These are phyloP conservation scores for Globisporangium recalcitrans DNA, from an alignment of 352 stramenopile genomes.

Conservation along the genomic window DNA sequence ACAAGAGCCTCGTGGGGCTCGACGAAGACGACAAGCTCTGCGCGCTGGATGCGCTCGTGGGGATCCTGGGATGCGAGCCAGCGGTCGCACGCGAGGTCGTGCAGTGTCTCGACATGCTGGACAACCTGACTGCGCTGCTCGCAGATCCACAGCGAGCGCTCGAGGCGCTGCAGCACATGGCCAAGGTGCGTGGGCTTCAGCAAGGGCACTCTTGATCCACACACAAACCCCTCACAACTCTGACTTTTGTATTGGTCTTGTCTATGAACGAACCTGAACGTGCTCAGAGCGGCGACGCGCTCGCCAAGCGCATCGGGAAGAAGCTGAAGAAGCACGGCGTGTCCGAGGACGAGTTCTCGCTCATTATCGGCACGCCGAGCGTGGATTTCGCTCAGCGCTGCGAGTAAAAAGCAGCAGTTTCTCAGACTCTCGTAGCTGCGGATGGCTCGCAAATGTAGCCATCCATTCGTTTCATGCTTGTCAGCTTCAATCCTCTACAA, in stretches of 20 bases:
- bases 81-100: slow-evolving; percentile 31
- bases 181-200: too few relatives aligned
- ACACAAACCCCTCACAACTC: too few relatives aligned
- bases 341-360: slow-evolving; percentile 15
- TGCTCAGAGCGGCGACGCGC: slow-evolving; percentile 22
- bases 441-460: background rate
- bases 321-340: slow-evolving; percentile 25
- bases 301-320: slow-evolving; percentile 30
- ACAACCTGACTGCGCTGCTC: slow-evolving; percentile 36
- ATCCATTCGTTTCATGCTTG: background rate
- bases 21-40: slow-evolving; percentile 45
- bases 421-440: background rate
- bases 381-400: background rate
- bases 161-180: slow-evolving; percentile 26
- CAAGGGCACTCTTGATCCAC: too few relatives aligned
- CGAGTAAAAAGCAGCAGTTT: slow-evolving; percentile 1
- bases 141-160: slow-evolving; percentile 16
- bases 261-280: too few relatives aligned
- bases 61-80: slow-evolving; percentile 23
- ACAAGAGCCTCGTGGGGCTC: slow-evolving; percentile 29
- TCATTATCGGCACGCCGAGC: slow-evolving; percentile 11
- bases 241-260: too few relatives aligned
- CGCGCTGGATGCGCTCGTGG: slow-evolving; percentile 33
- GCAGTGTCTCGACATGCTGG: slow-evolving; percentile 49
- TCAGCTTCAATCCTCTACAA: background rate